Evolutionary conservation across 169 alveolate species (phyloP).

Genomic region (Plasmodium malariae): DNA sequence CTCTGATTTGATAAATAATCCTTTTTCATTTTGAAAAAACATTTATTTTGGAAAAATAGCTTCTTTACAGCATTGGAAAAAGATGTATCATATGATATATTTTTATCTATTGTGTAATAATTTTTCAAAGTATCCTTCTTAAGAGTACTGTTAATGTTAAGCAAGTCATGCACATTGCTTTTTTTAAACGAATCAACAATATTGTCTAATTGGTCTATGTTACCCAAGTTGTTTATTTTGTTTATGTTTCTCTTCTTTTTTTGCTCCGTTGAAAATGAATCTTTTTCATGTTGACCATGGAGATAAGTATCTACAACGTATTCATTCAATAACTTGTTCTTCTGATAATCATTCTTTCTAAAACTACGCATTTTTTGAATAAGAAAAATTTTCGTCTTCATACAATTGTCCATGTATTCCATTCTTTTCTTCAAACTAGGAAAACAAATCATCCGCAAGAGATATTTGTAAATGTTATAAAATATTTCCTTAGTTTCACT

Average conservation of each 20-base stretch:
- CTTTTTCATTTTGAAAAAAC: constrained; percentile 52
- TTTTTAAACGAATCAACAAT: background rate
- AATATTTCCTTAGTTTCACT: constrained; percentile 69
- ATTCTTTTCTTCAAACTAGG: constrained; percentile 69
- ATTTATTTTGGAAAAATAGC: constrained; percentile 3
- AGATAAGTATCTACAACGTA: background rate
- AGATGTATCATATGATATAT: constrained; percentile 17
- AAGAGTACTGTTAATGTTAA: constrained; percentile 25
- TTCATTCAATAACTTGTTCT: constrained; percentile 16
- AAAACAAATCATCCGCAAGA: constrained; percentile 1
- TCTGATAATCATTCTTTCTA: constrained; percentile 14
- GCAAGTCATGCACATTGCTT: constrained; percentile 13
- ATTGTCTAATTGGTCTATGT: background rate
- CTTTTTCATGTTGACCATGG: background rate
- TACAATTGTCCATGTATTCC: constrained; percentile 49
- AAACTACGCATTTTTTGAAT: constrained; percentile 21
- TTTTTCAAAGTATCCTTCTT: constrained; percentile 43
- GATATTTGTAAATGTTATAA: constrained; percentile 29
- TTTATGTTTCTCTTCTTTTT: background rate
- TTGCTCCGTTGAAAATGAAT: background rate
- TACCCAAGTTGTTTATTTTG: background rate
- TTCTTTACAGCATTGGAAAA: constrained; percentile 8
- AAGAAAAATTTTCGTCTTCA: constrained; percentile 44
- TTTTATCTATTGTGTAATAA: constrained; percentile 34
- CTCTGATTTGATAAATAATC: constrained; percentile 21